Evolutionary conservation across 2,329 filamentous ascomycete species (phyloP), one percentile per base, ranked within the genome.

Genomic region (Clarireedia sp.): DNA sequence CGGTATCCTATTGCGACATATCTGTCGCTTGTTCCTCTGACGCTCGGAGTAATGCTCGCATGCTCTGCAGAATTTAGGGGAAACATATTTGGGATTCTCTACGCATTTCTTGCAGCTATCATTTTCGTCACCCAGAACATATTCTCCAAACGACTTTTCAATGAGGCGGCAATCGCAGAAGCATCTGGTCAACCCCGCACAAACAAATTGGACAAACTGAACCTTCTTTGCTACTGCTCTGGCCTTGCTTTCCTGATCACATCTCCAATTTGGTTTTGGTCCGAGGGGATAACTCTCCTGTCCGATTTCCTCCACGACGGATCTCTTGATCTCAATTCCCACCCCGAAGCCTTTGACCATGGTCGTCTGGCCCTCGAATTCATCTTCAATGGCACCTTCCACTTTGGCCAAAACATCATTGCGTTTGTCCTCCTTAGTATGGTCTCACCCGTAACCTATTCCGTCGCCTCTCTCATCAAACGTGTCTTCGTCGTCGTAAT

Each of bases 51-150:
- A 55, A 90, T 96, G 80, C 80, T 99, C 62, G 94, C 94, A 9
- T 99, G 94, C 71, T 96, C 92, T 1, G 89, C 91, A 12, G 90
- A 90, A 67, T 91, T 95, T 64, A 86, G 83, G 21, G 92, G 89
- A 29, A 91, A 99, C 67, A 80, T 96, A 60, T 79, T 94, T 51
- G 94, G 94, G n/a, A 87, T 99, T 17, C 66, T 92, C 10, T 92
- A 91, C 66, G 91, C 94, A 3, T 85, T 99, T 38, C 75, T 89
- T 36, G 91, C 90, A n/a, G 90, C 94, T 7, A 76, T 97, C 55
- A 87, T 97, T 61, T 99, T 99, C 68, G 94, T 99, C 37, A 94
- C 90, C 0, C 94, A 99, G 69, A 99, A 99, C 68, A 99, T 99
- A 56, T 95, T 96, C 62, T 97, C 92, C 19, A 99, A 99, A 73